Conservation (phyloP, 495 filamentous ascomycete genomes). For the Geoglossum glabrum region DNA sequence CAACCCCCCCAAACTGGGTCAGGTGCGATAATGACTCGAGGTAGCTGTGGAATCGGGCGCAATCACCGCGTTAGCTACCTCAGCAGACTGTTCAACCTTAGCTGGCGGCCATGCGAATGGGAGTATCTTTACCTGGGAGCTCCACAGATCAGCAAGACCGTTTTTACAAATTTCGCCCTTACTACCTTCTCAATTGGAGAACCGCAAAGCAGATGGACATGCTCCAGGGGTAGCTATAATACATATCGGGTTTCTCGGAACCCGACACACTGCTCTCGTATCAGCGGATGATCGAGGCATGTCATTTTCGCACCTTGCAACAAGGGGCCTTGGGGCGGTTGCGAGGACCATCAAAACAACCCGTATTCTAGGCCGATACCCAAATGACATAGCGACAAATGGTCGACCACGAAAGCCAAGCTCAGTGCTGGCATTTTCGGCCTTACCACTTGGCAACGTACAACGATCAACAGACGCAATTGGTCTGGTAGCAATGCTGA, state of each 20-base stretch:
- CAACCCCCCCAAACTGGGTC: not conserved
- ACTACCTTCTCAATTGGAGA: slow-evolving; percentile 39
- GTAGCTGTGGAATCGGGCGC: slow-evolving; percentile 77
- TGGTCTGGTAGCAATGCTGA: slow-evolving; percentile 87
- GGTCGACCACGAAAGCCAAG: slow-evolving; percentile 69
- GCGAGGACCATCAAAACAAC: slow-evolving; percentile 74
- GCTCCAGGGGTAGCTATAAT: slow-evolving; percentile 52
- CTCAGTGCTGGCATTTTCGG: slow-evolving; percentile 80
- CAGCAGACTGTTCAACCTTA: slow-evolving; percentile 80
- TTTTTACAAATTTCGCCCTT: slow-evolving; percentile 78
- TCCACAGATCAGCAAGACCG: slow-evolving; percentile 54
- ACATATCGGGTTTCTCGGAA: slow-evolving; percentile 90
- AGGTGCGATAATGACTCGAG: not conserved
- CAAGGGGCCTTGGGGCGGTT: slow-evolving; percentile 69
- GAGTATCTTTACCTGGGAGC: slow-evolving; percentile 94
- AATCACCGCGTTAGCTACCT: slow-evolving; percentile 72
- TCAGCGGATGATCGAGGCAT: slow-evolving; percentile 93
- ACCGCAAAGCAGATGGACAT: slow-evolving; percentile 60
- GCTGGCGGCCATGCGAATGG: slow-evolving; percentile 79
- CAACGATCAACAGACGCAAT: slow-evolving; percentile 73
- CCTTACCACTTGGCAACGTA: slow-evolving; percentile 77
- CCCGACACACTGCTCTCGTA: slow-evolving; percentile 82
- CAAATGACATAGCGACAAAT: slow-evolving; percentile 32
- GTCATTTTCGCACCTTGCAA: slow-evolving; percentile 95
- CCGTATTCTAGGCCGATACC: slow-evolving; percentile 81